These are phyloP conservation scores for Diaporthe nobilis DNA, from an alignment of 2,329 filamentous ascomycete genomes.

Conservation along the genomic window DNA sequence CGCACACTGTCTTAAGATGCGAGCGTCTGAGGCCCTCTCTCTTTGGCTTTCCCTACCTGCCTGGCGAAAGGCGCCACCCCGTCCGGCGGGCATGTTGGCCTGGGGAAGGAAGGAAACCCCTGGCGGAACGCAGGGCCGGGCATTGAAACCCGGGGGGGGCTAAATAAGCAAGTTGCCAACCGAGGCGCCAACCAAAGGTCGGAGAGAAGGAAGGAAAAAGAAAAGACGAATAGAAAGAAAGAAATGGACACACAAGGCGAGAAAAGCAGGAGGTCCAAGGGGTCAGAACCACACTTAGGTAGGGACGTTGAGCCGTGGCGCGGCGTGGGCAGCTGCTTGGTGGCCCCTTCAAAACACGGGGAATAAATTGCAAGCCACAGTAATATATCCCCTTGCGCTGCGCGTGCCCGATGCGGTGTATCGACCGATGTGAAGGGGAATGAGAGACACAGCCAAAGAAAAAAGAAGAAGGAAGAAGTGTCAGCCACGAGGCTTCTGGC, in stretches of 20 bases:
- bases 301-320: slow-evolving; percentile 28
- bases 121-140: slow-evolving; percentile 19
- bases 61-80: neutral
- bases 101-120: neutral
- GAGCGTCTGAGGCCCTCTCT: neutral
- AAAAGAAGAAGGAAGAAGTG: neutral
- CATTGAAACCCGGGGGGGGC: slow-evolving; percentile 15
- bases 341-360: neutral
- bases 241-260: neutral
- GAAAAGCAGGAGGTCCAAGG: neutral
- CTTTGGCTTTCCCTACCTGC: neutral
- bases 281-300: slow-evolving; percentile 20
- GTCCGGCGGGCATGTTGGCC: neutral
- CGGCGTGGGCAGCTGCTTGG: slow-evolving; percentile 9
- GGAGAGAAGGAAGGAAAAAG: neutral
- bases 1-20: neutral
- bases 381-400: slow-evolving; percentile 4
- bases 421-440: neutral
- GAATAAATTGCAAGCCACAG: slow-evolving; percentile 28
- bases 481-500: slow-evolving; percentile 17
- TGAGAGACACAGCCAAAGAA: neutral
- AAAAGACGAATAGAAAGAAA: neutral
- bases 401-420: slow-evolving; percentile 3
- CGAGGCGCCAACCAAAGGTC: neutral
- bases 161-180: slow-evolving; percentile 23